Conservation (phyloP, 129 eudicot species). For the Flaveria trinervia region DNA sequence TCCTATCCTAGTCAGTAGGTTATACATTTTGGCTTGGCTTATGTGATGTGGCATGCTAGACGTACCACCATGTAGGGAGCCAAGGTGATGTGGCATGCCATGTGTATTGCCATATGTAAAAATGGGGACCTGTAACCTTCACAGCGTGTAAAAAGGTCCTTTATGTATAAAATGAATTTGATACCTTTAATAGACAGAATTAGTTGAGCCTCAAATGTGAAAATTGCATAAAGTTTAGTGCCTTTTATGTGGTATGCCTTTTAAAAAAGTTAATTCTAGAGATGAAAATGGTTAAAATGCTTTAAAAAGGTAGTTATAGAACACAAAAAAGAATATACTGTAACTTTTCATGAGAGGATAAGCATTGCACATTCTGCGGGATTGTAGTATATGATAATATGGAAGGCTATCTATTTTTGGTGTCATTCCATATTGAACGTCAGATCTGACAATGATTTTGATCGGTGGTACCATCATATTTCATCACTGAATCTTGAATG, state of each 20-base stretch:
- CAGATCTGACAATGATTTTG: background rate
- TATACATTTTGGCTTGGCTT: background rate
- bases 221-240: background rate
- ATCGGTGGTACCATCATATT: background rate
- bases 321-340: background rate
- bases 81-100: background rate
- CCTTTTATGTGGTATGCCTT: background rate
- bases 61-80: background rate
- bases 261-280: background rate
- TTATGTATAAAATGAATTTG: background rate
- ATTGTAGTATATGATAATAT: background rate
- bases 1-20: background rate
- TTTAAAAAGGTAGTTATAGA: background rate
- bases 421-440: constrained; percentile 7
- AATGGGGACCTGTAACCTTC: background rate
- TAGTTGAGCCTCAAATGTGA: background rate
- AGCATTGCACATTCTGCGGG: background rate
- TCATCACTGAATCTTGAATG: background rate
- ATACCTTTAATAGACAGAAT: background rate
- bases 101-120: background rate
- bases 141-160: background rate
- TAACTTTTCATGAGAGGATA: background rate
- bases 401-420: constrained; percentile 12
- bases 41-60: background rate
- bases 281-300: background rate